Evolutionary conservation across 2,329 filamentous ascomycete genomes (phyloP).

Genomic region (Pseudopyrenochaeta lycopersici): DNA sequence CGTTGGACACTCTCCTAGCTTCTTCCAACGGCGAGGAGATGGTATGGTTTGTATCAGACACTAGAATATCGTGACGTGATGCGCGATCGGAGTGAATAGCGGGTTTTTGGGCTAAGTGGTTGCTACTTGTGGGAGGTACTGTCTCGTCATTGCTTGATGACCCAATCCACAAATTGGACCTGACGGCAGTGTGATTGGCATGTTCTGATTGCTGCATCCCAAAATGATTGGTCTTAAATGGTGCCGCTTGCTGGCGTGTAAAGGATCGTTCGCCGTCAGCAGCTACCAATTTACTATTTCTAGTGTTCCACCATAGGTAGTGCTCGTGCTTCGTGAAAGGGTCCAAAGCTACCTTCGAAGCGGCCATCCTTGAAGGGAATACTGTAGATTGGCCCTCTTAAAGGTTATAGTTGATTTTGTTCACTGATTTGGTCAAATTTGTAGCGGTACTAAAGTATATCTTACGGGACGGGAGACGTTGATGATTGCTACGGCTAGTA

Average conservation of each 20-base stretch:
- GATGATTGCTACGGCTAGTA: too few species aligned
- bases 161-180: too few species aligned
- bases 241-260: background rate
- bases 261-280: background rate
- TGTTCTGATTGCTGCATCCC: background rate
- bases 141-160: too few species aligned
- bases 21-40: constrained; percentile 1
- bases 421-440: too few species aligned
- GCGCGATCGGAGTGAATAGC: background rate
- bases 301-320: constrained; percentile 9
- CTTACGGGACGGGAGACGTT: too few species aligned
- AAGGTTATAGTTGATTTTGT: too few species aligned
- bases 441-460: too few species aligned
- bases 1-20: background rate
- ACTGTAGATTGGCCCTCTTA: background rate
- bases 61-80: background rate
- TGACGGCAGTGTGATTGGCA: background rate
- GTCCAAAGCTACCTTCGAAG: constrained; percentile 4
- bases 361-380: background rate
- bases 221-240: background rate
- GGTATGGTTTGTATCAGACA: background rate
- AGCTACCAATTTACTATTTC: constrained; percentile 9
- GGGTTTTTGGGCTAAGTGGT: background rate
- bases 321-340: constrained; percentile 13
- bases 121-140: too few species aligned